These are phyloP conservation scores for Mycena sanguinolenta DNA, from an alignment of 768 basidiomycete genomes.

Conservation along the genomic window DNA sequence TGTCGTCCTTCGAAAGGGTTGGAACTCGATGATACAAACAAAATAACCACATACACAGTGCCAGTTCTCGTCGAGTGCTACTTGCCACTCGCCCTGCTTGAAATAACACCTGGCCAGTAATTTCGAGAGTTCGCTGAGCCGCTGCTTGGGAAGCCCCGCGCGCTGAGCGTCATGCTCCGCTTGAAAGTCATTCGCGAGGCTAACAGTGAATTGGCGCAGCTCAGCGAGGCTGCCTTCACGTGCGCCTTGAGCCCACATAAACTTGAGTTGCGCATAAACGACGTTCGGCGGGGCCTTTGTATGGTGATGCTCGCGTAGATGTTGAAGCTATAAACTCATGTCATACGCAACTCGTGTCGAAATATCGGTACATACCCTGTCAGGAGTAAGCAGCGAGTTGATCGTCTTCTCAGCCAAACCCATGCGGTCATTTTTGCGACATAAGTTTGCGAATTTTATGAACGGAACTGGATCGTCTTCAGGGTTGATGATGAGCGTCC, in stretches of 20 bases:
- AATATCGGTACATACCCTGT: constrained; percentile 60
- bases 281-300: constrained; percentile 94
- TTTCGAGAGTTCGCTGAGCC: constrained; percentile 77
- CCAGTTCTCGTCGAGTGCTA: constrained; percentile 84
- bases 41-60: constrained; percentile 65
- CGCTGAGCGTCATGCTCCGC: constrained; percentile 68
- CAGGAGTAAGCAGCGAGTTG: constrained; percentile 89
- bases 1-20: constrained; percentile 40
- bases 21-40: background rate
- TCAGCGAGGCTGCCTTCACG: constrained; percentile 84
- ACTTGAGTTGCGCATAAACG: constrained; percentile 96
- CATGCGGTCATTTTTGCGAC: constrained; percentile 95
- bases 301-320: constrained; percentile 65
- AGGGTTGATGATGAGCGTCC: constrained; percentile 92
- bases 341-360: background rate
- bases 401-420: constrained; percentile 96
- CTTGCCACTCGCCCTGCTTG: constrained; percentile 97
- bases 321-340: constrained; percentile 50
- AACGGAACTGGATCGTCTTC: constrained; percentile 97
- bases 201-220: constrained; percentile 84
- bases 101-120: constrained; percentile 95
- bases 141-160: constrained; percentile 68
- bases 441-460: constrained; percentile 99
- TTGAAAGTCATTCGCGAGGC: constrained; percentile 83
- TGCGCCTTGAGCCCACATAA: constrained; percentile 92